Base-by-base conservation (phyloP, 306 rosid genomes). In the Coriaria nepalensis region DNA sequence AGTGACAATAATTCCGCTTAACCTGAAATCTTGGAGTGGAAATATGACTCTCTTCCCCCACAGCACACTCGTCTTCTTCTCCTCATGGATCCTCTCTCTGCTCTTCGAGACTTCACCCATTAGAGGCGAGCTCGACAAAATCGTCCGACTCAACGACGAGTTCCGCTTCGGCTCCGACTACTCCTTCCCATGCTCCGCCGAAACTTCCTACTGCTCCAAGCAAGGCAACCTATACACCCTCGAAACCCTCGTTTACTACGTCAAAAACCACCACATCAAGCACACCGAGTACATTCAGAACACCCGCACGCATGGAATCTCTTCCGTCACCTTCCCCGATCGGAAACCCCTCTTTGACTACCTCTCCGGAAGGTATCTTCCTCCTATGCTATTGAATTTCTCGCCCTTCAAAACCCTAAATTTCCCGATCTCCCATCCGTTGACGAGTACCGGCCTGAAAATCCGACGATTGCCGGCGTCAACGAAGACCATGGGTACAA, bases 161-260 rank as follows among this genome's bases (percentile, higher is more conserved):
- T 71, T 92, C 69, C 81, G 93, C 4, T 92, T 92, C 75, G 93
- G 83, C 2, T 67, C 82, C 5, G 96, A 85, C 43, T 85, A 68
- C 68, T 44, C 73, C 8, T 92, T 79, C 68, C 96, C 96, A 0
- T 79, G 76, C 75, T 61, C 76, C 45, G 61, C 57, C 13, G 87
- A 80, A 44, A 92, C 93, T 4, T 87, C 96, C 2, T 92, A 77
- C 76, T 83, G 96, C 10, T 85, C 96, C 11, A 85, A 93, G 15
- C 87, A 85, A 33, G 98, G 98, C 14, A 77, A 79, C 35, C 93
- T 93, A 0, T 82, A 92, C 75, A 92, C 87, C n/a, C 82, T 92
- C 6, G 94, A 92, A 72, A 92, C 96, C 77, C 93, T 92, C 8
- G 72, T 92, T 14, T 83, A 82, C 54, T 92, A 79, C 78, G 62